Conservation (phyloP, 2,329 filamentous ascomycete species). For the Trichoderma aggressivum region DNA sequence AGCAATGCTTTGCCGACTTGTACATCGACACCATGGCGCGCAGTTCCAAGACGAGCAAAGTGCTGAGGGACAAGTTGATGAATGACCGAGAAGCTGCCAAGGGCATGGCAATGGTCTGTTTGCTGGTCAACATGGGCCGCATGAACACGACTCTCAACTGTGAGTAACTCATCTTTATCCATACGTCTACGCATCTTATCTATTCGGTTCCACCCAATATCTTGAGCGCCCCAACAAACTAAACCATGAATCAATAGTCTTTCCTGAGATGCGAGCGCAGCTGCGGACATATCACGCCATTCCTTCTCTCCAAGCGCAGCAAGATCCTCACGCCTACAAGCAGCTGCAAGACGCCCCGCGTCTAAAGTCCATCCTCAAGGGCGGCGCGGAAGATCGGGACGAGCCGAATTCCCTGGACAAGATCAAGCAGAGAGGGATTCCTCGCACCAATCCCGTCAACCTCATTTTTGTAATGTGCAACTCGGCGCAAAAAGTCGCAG, state of each 20-base stretch:
- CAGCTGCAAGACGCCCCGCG: constrained; percentile 94
- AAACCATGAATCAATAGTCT: constrained; percentile 59
- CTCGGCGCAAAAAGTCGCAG: constrained; percentile 85
- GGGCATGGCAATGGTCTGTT: constrained; percentile 98
- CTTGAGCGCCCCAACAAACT: background rate
- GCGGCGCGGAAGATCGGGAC: constrained; percentile 82
- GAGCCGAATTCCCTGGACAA: constrained; percentile 83
- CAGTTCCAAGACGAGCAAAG: constrained; percentile 99
- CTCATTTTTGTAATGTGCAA: constrained; percentile 92
- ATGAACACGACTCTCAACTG: constrained; percentile 99
- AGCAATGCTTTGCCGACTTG: constrained; percentile 85
- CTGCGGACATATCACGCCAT: constrained; percentile 97
- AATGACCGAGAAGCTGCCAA: constrained; percentile 89
- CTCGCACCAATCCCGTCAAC: constrained; percentile 93
- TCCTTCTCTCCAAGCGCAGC: constrained; percentile 88
- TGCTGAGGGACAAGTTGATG: constrained; percentile 92
- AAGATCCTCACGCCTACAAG: constrained; percentile 95
- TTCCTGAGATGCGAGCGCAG: constrained; percentile 98
- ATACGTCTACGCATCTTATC: background rate
- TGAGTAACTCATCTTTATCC: constrained; percentile 42
- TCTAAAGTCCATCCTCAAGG: constrained; percentile 95
- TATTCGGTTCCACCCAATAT: constrained; percentile 21
- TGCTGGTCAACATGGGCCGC: constrained; percentile 92
- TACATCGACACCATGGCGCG: constrained; percentile 98
- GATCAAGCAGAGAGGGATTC: constrained; percentile 62